Evolutionary conservation across 345 rosid genomes (phyloP), one percentile per base, ranked within the genome.

Genomic region (Pseudoturritis turrita): DNA sequence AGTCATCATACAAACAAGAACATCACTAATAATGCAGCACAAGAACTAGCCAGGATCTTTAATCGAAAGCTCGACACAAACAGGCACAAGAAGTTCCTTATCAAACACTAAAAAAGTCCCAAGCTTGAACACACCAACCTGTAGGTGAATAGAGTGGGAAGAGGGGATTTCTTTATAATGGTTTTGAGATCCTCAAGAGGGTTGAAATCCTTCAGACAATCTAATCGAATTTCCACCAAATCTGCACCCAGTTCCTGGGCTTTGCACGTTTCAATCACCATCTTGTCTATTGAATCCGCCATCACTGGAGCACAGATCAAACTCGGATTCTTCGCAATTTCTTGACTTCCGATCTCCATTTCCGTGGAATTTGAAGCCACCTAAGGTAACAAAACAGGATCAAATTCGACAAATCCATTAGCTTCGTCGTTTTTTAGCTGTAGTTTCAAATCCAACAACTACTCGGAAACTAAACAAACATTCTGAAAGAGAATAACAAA

Each of bases 91-190:
- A 65, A 23, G 50, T 66, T 40, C 31, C 6, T 18, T 15, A 67
- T 40, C 49, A 70, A 35, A 60, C 12, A 49, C 6, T 2, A 9
- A 19, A 19, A 67, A 52, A 35, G 50, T 63, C 15, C 19, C 10
- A 56, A 77, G 53, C 31, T 64, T 37, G 14, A 68, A 62, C 14
- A 40, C 2, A 49, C 59, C 22, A 68, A 94, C 98, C 98, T 88
- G 88, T 89, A 88, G 37, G 98, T 94, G 87, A 89, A 88, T 6
- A 94, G 77, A 62, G 92, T 84, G 41, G 98, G 97, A 64, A 91
- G 78, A 50, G 89, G 85, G 68, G 86, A 89, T 21, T 76, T 59
- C 7, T 59, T 41, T n/a, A 94, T 85, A 61, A 94, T 78, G 67
- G 78, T 62, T 25, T 77, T 69, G 18, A 94, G 70, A 73, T 85